These are phyloP conservation scores for Helianthus tuberosus DNA, from an alignment of 129 eudicot species.

Conservation along the genomic window DNA sequence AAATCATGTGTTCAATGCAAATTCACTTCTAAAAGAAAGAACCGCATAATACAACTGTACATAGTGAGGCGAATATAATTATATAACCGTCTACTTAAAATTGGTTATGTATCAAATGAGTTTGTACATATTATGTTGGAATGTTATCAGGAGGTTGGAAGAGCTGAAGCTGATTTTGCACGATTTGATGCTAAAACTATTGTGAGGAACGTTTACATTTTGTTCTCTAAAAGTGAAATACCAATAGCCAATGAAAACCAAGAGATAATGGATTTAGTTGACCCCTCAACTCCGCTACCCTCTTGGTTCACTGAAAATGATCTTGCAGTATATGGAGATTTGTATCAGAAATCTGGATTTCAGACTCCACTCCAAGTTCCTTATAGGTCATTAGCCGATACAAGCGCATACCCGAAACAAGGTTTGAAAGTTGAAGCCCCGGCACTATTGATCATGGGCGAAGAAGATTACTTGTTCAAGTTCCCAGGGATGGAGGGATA, in stretches of 20 bases:
- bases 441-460: too few species aligned
- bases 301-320: slow-evolving; percentile 59
- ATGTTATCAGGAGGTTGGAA: slow-evolving; percentile 46
- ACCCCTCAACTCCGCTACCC: slow-evolving; percentile 52
- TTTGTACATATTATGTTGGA: not conserved
- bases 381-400: slow-evolving; percentile 38
- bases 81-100: not conserved
- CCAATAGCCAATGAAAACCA: slow-evolving; percentile 50
- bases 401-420: too few species aligned
- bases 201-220: slow-evolving; percentile 47
- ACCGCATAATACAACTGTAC: too few species aligned
- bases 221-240: slow-evolving; percentile 54
- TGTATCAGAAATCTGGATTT: slow-evolving; percentile 43
- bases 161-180: slow-evolving; percentile 64
- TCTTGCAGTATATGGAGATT: slow-evolving; percentile 44
- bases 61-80: too few species aligned
- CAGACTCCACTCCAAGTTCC: slow-evolving; percentile 77
- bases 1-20: not conserved
- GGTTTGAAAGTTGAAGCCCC: too few species aligned
- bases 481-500: too few species aligned
- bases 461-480: too few species aligned
- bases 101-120: too few species aligned
- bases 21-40: too few species aligned
- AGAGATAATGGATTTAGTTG: slow-evolving; percentile 64
- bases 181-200: slow-evolving; percentile 50